Base-by-base conservation (phyloP, 1,284 basidiomycete species). In the Ustilago vetiveriae region DNA sequence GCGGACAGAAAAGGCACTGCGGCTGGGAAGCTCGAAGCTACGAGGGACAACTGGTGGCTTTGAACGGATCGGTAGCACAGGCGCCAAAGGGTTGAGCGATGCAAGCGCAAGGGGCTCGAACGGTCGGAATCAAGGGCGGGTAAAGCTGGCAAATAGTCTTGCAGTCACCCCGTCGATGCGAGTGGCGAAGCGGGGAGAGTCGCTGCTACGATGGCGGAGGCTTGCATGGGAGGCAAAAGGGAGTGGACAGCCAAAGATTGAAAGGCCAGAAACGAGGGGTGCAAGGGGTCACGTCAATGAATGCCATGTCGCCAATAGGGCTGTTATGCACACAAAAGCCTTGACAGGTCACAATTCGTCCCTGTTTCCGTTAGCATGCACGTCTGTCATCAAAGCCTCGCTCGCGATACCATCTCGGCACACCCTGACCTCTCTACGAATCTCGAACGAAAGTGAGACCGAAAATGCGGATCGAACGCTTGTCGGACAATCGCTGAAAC, bases 251-350 rank as follows among this genome's bases (percentile, higher is more conserved):
- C 17, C 44, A 39, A 32, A 37, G 37, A 26, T 9, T 38, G n/a
- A 27, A 50, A 45, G 62, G 37, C 41, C 50, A 52, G 54, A 58
- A 65, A 65, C 58, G 62, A 55, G 50, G 54, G 55, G 62, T 58
- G 62, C 62, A 65, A 65, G 62, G 62, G 50, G 62, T 65, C 54
- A 65, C 37, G 62, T 65, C 54, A 65, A 65, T 65, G 62, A 53
- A 58, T 65, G 54, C 46, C 49, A 46, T 37, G 26, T 40, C 50
- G 49, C 43, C 24, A 37, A 32, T 27, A 44, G 43, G 50, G 24
- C 32, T 41, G 41, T 41, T 30, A 35, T 45, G 57, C 51, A 54
- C 19, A 48, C 11, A 9, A 19, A 10, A 5, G 14, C n/a, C 19
- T 44, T 59, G 49, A 37, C 39, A 37, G 37, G 21, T 22, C 43